Percentiles rank a stretch among this genome's conserved stretches.
These are phyloP conservation scores for Fistulinella cinereoalba DNA, from an alignment of 1,284 basidiomycete species.

Conservation along the genomic window DNA sequence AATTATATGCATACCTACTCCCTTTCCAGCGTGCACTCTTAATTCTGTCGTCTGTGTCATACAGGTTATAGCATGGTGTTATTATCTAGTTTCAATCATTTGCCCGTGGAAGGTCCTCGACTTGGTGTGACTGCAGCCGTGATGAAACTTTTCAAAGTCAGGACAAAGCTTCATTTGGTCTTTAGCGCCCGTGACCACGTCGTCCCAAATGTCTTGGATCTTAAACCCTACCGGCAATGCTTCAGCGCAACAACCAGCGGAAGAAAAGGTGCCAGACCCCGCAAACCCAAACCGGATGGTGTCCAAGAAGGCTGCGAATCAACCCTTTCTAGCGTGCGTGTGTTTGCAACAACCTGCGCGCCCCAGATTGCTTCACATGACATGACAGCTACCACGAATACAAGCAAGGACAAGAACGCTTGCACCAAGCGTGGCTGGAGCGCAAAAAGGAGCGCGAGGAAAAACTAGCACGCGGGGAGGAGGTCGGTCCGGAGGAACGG, in stretches of 20 bases:
- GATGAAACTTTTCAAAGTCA: too few species aligned
- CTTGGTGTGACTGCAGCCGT: conserved; percentile 7
- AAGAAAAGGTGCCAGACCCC: conserved; percentile 48
- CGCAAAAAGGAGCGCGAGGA: conserved; percentile 69
- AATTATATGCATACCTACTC: conserved; percentile 36
- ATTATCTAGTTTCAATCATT: not conserved
- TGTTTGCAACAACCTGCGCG: not conserved
- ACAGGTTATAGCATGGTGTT: conserved; percentile 18
- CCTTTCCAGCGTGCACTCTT: conserved; percentile 32
- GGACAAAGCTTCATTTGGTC: too few species aligned
- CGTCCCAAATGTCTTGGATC: conserved; percentile 32
- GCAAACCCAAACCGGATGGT: conserved; percentile 61
- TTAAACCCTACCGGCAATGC: conserved; percentile 27
- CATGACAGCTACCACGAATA: conserved; percentile 63
- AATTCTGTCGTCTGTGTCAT: conserved; percentile 28
- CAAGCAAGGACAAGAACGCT: conserved; percentile 55
- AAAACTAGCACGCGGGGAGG: conserved; percentile 70
- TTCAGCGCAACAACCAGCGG: conserved; percentile 13
- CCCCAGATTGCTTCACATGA: conserved; percentile 12
- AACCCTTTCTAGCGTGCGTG: conserved; percentile 76
- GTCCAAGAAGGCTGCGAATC: conserved; percentile 73
- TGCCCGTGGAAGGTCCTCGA: too few species aligned
- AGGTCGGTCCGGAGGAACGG: conserved; percentile 64
- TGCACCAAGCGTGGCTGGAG: conserved; percentile 64
- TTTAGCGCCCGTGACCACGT: not conserved